Evolutionary conservation across 2,329 filamentous ascomycete genomes (phyloP), one percentile per base, ranked within the genome.

Genomic region (Calonectria naviculata): DNA sequence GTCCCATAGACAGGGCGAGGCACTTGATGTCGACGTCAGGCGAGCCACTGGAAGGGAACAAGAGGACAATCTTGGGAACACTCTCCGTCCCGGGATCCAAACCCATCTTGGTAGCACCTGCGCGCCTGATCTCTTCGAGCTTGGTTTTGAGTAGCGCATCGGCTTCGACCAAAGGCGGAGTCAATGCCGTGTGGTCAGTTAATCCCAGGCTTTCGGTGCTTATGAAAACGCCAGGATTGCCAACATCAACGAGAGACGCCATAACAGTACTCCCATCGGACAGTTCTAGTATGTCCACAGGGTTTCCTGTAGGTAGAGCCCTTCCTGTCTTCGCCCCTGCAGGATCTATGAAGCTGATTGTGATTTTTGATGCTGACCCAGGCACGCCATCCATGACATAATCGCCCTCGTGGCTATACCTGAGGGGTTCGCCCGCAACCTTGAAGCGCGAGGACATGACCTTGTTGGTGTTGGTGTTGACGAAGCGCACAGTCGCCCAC

Each of bases 391-490:
- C 91, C 73, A 93, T 92, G 2, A 83, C 81, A 76, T 91, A 92
- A 13, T 88, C 84, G 0, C 91, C 91, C 9, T 76, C 54, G 2
- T 79, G 74, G 4, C 66, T 71, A 60, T 82, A 81, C 26, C 52
- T 49, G n/a, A 75, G 71, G 34, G 74, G 75, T 15, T 73, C 85
- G 2, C 85, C 85, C 0, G 82, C 78, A 3, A 92, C 84, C 0
- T 84, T 82, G 73, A 93, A 93, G 0, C 84, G 87, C 1, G 89
- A 86, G 47, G 88, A 81, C 68, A 94, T 89, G 29, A 91, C 80
- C 78, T 94, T 94, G 21, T 83, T 83, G 0, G 93, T 95, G 75
- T 95, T 95, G 1, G 92, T 94, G 79, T 95, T 95, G 76, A 88
- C 86, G 42, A 94, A 90, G 66, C 88, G 84, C 15, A 94, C 87